These are phyloP conservation scores for Microsporum ferrugineum DNA, from an alignment of 2,329 filamentous ascomycete genomes.

Conservation along the genomic window DNA sequence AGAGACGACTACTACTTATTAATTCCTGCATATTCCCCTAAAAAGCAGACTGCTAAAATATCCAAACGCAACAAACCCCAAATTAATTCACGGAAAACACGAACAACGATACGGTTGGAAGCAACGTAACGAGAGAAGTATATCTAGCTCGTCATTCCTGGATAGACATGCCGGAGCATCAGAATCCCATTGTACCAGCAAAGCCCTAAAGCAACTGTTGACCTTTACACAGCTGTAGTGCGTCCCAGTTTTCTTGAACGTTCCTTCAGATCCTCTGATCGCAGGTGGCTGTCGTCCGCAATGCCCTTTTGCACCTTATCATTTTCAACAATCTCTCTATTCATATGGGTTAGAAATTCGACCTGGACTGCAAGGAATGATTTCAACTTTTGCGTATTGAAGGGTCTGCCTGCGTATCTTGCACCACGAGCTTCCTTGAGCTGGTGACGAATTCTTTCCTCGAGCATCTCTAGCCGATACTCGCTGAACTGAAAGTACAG, in stretches of 20 bases:
- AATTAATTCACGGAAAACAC: neutral
- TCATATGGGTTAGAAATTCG: constrained; percentile 30
- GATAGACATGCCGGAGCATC: neutral
- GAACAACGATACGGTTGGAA: neutral
- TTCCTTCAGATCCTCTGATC: constrained; percentile 27
- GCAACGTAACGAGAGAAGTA: neutral
- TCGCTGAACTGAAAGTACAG: constrained; percentile 52
- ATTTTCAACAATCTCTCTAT: constrained; percentile 32
- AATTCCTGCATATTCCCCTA: neutral
- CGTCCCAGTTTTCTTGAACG: constrained; percentile 19
- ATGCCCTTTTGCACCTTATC: constrained; percentile 29
- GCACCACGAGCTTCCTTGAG: constrained; percentile 29
- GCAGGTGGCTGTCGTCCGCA: constrained; percentile 26
- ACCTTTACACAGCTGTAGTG: constrained; percentile 6
- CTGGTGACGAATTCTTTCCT: constrained; percentile 44
- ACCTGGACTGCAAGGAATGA: constrained; percentile 21
- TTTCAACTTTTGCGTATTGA: constrained; percentile 22
- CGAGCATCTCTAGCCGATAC: constrained; percentile 53
- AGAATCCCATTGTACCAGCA: neutral
- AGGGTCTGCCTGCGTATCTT: constrained; percentile 23
- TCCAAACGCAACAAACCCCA: neutral
- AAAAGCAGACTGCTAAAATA: neutral
- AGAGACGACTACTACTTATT: neutral
- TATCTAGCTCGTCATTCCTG: neutral
- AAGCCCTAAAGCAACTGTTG: neutral